These are phyloP conservation scores for Boletellus sp. DNA, from an alignment of 1,284 basidiomycete genomes.

Conservation along the genomic window DNA sequence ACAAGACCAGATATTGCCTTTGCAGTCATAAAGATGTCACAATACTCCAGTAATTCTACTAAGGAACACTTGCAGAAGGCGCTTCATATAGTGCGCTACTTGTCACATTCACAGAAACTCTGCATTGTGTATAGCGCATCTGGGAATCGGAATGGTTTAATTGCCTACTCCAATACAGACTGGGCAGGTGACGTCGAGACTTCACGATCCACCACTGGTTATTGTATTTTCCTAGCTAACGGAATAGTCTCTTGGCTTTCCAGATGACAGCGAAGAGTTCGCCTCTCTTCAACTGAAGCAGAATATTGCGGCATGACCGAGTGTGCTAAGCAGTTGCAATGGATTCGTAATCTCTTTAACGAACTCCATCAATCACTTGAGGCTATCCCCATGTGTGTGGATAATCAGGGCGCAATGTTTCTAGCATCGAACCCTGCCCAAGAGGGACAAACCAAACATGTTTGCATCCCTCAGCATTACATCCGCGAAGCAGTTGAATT, in stretches of 20 bases:
- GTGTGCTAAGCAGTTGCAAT: neutral
- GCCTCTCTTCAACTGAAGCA: neutral
- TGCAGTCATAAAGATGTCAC: neutral
- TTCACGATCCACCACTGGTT: neutral
- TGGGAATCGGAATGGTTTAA: neutral
- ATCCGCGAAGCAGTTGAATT: too few species aligned
- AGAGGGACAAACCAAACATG: neutral
- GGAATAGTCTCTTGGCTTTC: neutral
- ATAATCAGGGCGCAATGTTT: neutral
- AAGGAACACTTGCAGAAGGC: neutral
- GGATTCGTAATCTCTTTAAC: neutral
- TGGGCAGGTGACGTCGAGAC: neutral
- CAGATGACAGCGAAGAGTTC: neutral
- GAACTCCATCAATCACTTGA: neutral
- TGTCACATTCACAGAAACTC: neutral
- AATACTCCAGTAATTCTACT: neutral
- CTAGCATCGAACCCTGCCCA: neutral
- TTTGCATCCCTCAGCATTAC: neutral
- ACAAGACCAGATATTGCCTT: neutral
- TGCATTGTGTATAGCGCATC: neutral
- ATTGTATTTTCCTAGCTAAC: neutral
- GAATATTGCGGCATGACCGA: neutral
- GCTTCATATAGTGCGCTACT: neutral
- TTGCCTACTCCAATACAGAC: neutral
- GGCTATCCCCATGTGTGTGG: neutral